Evolutionary conservation across 371 early-diverging fungal genomes (phyloP), one percentile per base, ranked within the genome.

Genomic region (Amoeboaphelidium protococcarum): DNA sequence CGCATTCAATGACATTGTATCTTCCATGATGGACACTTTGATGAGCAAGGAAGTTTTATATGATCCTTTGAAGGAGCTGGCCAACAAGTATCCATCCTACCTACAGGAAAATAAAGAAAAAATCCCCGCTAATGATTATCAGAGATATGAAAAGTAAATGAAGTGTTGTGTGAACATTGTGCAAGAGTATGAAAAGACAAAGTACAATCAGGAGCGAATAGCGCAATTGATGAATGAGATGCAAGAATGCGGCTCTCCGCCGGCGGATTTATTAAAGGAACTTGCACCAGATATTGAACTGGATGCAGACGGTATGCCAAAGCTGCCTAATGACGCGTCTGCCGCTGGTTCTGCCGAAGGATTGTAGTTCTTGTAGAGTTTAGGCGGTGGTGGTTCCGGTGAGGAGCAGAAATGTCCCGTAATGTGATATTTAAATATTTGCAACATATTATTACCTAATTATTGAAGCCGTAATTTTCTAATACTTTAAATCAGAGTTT

Each of bases 241-340:
- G 82, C 92, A 91, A 69, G 85, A 84, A 43, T 71, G 72, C 40
- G 92, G 92, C 16, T 84, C 86, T 52, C 92, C 92, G 20, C 92
- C 92, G 4, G 73, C 76, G 23, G 82, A 75, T 44, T 63, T 91
- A 22, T 59, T 91, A 54, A 76, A 79, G 54, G 77, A 82, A 46
- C 61, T 91, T 54, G 83, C 84, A 13, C 89, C 89, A 22, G 92
- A 80, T 24, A 65, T 82, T 66, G 82, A 82, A 45, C 50, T 80
- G 24, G 79, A 73, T 48, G 61, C 69, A 23, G 76, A 71, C 45
- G 79, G 79, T 42, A 57, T 78, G 51, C 78, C 82, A 41, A 72
- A 76, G 52, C 48, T 73, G 40, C 76, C 78, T 1, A 46, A 47
- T 10, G 52, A 23, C 64, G 76, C 42, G 49, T 61, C 42, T 53